Conservation (phyloP, 768 basidiomycete species). For the Russula olivacea region DNA sequence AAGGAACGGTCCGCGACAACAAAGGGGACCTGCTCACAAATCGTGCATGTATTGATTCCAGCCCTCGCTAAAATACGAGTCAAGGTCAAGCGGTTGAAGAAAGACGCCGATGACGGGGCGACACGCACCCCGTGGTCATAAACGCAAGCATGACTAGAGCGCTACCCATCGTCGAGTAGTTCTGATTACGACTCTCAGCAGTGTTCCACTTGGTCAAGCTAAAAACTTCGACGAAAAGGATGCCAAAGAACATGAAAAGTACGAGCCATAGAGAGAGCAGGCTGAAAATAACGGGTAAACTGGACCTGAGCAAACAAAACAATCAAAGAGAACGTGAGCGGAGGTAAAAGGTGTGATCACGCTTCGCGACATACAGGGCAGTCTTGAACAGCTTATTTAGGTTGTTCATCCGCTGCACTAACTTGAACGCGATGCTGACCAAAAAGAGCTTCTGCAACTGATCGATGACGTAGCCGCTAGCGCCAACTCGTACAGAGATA, state of each 20-base stretch:
- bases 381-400: slow-evolving; percentile 97
- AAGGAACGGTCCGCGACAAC: neutral
- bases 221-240: slow-evolving; percentile 86
- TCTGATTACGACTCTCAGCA: slow-evolving; percentile 60
- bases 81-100: slow-evolving; percentile 13
- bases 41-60: slow-evolving; percentile 99
- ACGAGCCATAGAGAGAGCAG: slow-evolving; percentile 84
- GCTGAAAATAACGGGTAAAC: slow-evolving; percentile 79
- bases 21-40: slow-evolving; percentile 48
- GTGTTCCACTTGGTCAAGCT: slow-evolving; percentile 81
- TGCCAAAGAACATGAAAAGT: slow-evolving; percentile 86
- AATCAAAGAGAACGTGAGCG: neutral
- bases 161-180: slow-evolving; percentile 74
- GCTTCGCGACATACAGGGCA: slow-evolving; percentile 51
- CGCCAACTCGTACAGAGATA: slow-evolving; percentile 55
- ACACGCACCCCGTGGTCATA: slow-evolving; percentile 82
- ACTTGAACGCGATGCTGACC: slow-evolving; percentile 88
- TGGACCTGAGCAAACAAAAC: slow-evolving; percentile 47
- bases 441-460: slow-evolving; percentile 88
- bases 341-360: neutral
- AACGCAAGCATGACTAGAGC: slow-evolving; percentile 86
- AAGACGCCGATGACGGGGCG: neutral
- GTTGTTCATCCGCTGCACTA: slow-evolving; percentile 81
- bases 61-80: slow-evolving; percentile 54
- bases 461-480: slow-evolving; percentile 45